phyloP scores from a whole-genome alignment of 352 stramenopile species.

The Globisporangium splendens region DNA sequence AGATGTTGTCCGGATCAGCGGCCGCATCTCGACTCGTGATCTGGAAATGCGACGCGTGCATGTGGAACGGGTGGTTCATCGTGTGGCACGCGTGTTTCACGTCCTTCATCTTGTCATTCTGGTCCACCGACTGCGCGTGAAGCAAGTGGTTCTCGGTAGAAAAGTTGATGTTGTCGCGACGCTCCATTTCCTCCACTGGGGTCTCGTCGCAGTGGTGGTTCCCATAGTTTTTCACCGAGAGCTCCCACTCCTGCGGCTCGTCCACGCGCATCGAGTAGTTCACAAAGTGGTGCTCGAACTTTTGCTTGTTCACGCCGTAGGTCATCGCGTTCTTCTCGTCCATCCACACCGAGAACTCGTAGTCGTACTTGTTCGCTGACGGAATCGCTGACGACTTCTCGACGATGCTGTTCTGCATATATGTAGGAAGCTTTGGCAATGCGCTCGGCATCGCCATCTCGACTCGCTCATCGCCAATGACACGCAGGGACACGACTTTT shows the following conservation, averaged over 20 bases:
- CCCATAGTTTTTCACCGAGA: slow-evolving; percentile 57
- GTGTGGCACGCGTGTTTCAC: slow-evolving; percentile 42
- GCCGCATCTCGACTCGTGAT: slow-evolving; percentile 37
- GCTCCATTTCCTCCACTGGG: slow-evolving; percentile 7
- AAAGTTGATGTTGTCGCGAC: slow-evolving; percentile 27
- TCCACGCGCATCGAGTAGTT: slow-evolving; percentile 73
- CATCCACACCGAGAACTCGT: slow-evolving; percentile 78
- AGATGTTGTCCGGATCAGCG: slow-evolving; percentile 46
- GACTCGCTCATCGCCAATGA: slow-evolving; percentile 20
- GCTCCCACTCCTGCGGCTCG: slow-evolving; percentile 65
- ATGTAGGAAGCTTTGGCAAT: slow-evolving; percentile 48
- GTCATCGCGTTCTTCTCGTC: slow-evolving; percentile 28
- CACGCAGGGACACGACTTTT: slow-evolving; percentile 49
- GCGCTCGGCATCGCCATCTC: slow-evolving; percentile 29
- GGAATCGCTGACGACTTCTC: slow-evolving; percentile 18
- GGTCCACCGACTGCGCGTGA: slow-evolving; percentile 11
- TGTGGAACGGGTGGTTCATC: slow-evolving; percentile 81
- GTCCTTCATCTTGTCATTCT: slow-evolving; percentile 5
- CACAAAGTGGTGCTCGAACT: slow-evolving; percentile 33
- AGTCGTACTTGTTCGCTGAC: slow-evolving; percentile 49
- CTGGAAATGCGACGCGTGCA: slow-evolving; percentile 76
- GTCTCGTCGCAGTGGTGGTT: slow-evolving; percentile 32
- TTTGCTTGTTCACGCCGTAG: slow-evolving; percentile 68
- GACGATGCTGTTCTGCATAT: slow-evolving; percentile 44
- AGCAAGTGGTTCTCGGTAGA: slow-evolving; percentile 23